Base-by-base conservation (phyloP, 2,329 filamentous ascomycete species). In the Ceratocystis harringtonii region DNA sequence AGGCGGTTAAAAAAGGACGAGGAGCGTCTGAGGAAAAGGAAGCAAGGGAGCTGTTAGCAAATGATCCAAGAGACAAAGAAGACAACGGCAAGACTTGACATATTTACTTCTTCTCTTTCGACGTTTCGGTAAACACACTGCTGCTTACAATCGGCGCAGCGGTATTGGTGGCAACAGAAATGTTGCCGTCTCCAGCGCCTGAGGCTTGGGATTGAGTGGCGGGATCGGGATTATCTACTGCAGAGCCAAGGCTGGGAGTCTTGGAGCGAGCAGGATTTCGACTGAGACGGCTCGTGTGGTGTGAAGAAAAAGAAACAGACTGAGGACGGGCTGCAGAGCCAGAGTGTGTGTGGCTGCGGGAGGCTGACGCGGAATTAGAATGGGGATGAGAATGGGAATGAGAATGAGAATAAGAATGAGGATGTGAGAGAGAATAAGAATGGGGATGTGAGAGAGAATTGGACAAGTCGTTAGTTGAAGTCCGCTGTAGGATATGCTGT, bases 1-100 rank as follows among this genome's bases (percentile, higher is more conserved):
- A 87, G 81, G 65, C 91, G 88, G 74, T 90, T 95, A 32, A 99
- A 82, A 73, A 99, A 96, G 15, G 91, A 96, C 19, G 88, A 84
- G 32, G 89, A 87, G 77, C 96, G 96, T 75, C 88, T 95, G 52
- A n/a, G 15, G 22, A 10, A 28, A 48, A 25, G 41, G 19, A 8
- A 7, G 48, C 2, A 25, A 7, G 48, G 3, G 19, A 22, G 45
- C 6, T 44, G 45, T 32, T 60, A 55, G 58, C 32, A 32, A 19
- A 7, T 12, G 15, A 57, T 17, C 12, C n/a, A 30, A 5, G 30
- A 30, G 15, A 15, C 12, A 28, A 15, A 32, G 17, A 30, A 30
- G 10, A 12, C 15, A 30, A 32, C 17, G 22, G 15, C 55, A 58
- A 36, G 8, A 36, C 55, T 28, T 15, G 36, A 5, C 3, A 41